Percentiles rank a stretch among this genome's conserved stretches.
These are phyloP conservation scores for Penicillium sp. DNA, from an alignment of 2,329 filamentous ascomycete genomes.

Conservation along the genomic window DNA sequence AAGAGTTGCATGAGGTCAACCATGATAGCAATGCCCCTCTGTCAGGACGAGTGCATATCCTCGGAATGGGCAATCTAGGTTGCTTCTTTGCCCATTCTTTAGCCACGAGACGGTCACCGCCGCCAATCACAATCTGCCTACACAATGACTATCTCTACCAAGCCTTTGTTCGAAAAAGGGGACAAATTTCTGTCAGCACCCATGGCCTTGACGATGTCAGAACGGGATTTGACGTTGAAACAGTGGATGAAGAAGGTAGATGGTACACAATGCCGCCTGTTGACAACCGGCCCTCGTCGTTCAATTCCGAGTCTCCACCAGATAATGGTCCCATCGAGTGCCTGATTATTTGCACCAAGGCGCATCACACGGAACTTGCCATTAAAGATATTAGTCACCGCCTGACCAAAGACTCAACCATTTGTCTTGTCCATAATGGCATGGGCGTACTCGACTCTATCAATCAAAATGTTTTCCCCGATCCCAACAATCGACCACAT, in stretches of 20 bases:
- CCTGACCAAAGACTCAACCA: slow-evolving; percentile 66
- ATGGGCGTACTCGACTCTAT: slow-evolving; percentile 81
- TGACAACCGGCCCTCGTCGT: slow-evolving; percentile 9
- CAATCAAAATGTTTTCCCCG: slow-evolving; percentile 67
- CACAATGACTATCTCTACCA: slow-evolving; percentile 52
- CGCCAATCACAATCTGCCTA: slow-evolving; percentile 78
- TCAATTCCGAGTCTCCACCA: background rate
- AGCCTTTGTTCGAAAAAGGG: slow-evolving; percentile 34
- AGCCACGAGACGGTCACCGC: slow-evolving; percentile 58
- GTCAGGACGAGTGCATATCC: slow-evolving; percentile 65
- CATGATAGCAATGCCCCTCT: slow-evolving; percentile 20
- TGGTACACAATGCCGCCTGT: slow-evolving; percentile 36
- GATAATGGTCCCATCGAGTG: slow-evolving; percentile 62
- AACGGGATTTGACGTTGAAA: slow-evolving; percentile 47
- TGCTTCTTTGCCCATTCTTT: slow-evolving; percentile 74
- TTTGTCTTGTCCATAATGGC: slow-evolving; percentile 77
- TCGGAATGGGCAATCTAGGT: slow-evolving; percentile 80
- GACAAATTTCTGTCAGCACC: slow-evolving; percentile 37
- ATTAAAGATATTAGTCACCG: slow-evolving; percentile 66
- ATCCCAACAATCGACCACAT: slow-evolving; percentile 64
- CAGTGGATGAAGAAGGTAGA: slow-evolving; percentile 32
- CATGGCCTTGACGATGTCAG: slow-evolving; percentile 45
- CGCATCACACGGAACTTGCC: slow-evolving; percentile 65
- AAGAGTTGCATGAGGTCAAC: slow-evolving; percentile 27
- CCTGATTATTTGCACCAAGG: slow-evolving; percentile 77